Percentiles rank a stretch among this genome's conserved stretches.
phyloP scores from a whole-genome alignment of 2,329 filamentous ascomycete species.

The Penicillium thymicola region DNA sequence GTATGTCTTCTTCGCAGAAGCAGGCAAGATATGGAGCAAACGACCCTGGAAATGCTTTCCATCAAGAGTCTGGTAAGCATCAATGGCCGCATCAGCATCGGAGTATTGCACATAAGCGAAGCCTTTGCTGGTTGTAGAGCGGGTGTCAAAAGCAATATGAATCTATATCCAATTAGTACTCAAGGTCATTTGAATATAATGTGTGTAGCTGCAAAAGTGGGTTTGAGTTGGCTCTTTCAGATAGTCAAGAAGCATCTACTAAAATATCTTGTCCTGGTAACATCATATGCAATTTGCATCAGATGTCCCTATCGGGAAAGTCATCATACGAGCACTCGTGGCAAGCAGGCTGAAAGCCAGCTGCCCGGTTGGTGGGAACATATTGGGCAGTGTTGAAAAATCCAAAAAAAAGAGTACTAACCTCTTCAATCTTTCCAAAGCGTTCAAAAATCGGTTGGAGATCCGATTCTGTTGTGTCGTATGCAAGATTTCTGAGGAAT shows the following conservation, averaged over 20 bases:
- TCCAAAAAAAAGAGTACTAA: slow-evolving; percentile 52
- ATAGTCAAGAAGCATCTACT: slow-evolving; percentile 97
- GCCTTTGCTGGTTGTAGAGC: slow-evolving; percentile 73
- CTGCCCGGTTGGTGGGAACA: background rate
- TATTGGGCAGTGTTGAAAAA: background rate
- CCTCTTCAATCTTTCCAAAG: slow-evolving; percentile 81
- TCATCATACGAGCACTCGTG: slow-evolving; percentile 70
- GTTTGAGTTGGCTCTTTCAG: slow-evolving; percentile 61
- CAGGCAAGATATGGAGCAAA: slow-evolving; percentile 84
- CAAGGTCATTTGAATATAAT: slow-evolving; percentile 25
- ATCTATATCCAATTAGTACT: slow-evolving; percentile 62
- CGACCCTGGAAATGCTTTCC: slow-evolving; percentile 88
- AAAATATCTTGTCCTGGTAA: slow-evolving; percentile 91
- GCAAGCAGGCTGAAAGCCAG: slow-evolving; percentile 17
- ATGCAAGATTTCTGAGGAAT: slow-evolving; percentile 86
- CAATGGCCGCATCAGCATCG: slow-evolving; percentile 67
- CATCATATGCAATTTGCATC: slow-evolving; percentile 89
- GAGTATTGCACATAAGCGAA: slow-evolving; percentile 83
- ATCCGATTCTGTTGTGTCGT: slow-evolving; percentile 72
- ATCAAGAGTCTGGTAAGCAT: slow-evolving; percentile 76
- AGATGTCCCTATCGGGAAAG: slow-evolving; percentile 99
- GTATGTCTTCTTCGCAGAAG: slow-evolving; percentile 73
- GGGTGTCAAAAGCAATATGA: slow-evolving; percentile 73
- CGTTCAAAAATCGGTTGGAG: slow-evolving; percentile 65
- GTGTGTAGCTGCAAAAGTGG: slow-evolving; percentile 13